Base-by-base conservation (phyloP, 805 yeast genomes). In the Wickerhamiella dianesei region DNA sequence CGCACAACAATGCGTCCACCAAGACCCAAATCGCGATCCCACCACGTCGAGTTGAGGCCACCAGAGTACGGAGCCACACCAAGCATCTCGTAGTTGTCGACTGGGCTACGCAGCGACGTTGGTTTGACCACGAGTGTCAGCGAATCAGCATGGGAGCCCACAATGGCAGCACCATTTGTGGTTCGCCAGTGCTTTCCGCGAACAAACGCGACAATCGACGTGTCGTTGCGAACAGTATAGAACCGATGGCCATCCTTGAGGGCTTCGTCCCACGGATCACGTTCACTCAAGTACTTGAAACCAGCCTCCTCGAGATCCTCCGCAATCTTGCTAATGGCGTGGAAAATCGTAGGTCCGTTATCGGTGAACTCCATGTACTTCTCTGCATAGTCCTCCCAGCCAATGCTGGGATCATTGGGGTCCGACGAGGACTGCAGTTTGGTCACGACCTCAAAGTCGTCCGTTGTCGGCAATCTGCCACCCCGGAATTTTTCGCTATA, bases 21-120 rank as follows among this genome's bases (percentile, higher is more conserved):
- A 51, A 85, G 62, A 41, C 94, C 92, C 50, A 85, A 72, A 61
- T 85, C 95, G 61, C 95, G 74, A 62, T 85, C 95, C 59, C 59
- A 56, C 72, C 83, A 77, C 39, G 75, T 63, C 25, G 70, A 67
- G 32, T 37, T 41, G 37, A 60, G 46, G 6, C 52, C 64, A 53
- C 92, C 92, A 18, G 85, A 77, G 61, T 85, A 85, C 1, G 89
- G 86, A 0, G 94, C 89, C 37, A 82, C 85, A 4, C 94, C 95
- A 25, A 85, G 67, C 43, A 80, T 64, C 53, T 82, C 84, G 62
- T 74, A 85, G 25, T 94, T 94, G 48, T 82, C 87, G 14, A 79
- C 75, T 8, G 70, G 65, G 5, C 61, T 58, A 58, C 79, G 80
- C 50, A 68, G 68, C 14, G 89, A 80, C 44, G 71, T 67, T 1